Evolutionary conservation across 140 eudicot species (phyloP).

Genomic region (Erigeron philadelphicus): DNA sequence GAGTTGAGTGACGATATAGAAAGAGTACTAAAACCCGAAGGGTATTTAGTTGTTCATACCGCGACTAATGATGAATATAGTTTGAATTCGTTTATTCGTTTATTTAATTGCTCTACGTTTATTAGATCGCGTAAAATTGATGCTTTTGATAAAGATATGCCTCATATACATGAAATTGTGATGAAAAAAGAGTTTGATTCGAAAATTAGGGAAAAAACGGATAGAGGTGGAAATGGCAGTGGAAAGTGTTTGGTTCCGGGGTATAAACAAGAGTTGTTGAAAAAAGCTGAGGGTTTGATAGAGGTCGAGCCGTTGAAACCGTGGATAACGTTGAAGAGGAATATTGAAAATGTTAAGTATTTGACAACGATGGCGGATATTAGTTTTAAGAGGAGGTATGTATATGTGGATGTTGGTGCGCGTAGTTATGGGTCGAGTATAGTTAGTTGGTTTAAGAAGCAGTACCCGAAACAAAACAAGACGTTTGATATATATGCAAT

Average conservation of each 20-base stretch:
- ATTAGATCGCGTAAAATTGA: conserved; percentile 44
- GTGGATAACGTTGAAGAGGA: conserved; percentile 76
- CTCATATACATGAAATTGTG: conserved; percentile 55
- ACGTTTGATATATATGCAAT: conserved; percentile 80
- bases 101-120: conserved; percentile 65
- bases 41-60: conserved; percentile 71
- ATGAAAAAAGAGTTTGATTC: conserved; percentile 39
- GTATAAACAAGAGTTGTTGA: conserved; percentile 48
- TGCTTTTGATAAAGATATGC: conserved; percentile 33
- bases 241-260: conserved; percentile 45
- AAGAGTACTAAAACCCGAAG: conserved; percentile 76
- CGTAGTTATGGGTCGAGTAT: conserved; percentile 95
- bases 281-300: conserved; percentile 70
- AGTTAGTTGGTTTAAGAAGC: conserved; percentile 91
- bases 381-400: conserved; percentile 58
- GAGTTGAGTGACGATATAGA: conserved; percentile 51
- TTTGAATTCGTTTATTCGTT: conserved; percentile 67
- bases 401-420: conserved; percentile 84
- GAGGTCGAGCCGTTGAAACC: conserved; percentile 74
- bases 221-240: neutral
- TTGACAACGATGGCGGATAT: conserved; percentile 73
- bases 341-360: conserved; percentile 64
- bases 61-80: conserved; percentile 62
- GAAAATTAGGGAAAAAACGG: conserved; percentile 22
- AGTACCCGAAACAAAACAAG: conserved; percentile 85